Evolutionary conservation across 768 basidiomycete species (phyloP).

Genomic region (Scleroderma bovista): DNA sequence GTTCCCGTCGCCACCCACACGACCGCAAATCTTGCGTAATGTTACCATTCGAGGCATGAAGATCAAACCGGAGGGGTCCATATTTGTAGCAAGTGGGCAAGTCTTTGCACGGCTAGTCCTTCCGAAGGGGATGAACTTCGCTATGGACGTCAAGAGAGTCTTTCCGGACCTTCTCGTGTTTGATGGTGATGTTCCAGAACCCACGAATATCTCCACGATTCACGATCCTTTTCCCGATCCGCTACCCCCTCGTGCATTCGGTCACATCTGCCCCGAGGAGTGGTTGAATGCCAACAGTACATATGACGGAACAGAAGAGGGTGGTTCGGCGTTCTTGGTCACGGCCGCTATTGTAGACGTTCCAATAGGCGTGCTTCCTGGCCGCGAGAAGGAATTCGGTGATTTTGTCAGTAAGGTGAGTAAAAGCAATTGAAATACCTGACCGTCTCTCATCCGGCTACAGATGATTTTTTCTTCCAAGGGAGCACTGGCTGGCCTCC

Average conservation of each 20-base stretch:
- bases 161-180: slow-evolving; percentile 75
- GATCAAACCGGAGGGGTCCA: slow-evolving; percentile 43
- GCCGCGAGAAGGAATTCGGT: slow-evolving; percentile 70
- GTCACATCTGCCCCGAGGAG: slow-evolving; percentile 61
- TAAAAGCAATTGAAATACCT: background rate
- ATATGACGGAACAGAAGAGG: slow-evolving; percentile 37
- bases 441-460: slow-evolving; percentile 4
- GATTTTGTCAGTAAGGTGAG: slow-evolving; percentile 71
- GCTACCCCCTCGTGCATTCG: slow-evolving; percentile 68
- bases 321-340: slow-evolving; percentile 53
- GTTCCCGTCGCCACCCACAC: slow-evolving; percentile 64
- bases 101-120: slow-evolving; percentile 63
- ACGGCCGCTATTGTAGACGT: slow-evolving; percentile 66
- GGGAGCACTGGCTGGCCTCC: slow-evolving; percentile 65
- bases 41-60: slow-evolving; percentile 77
- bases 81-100: slow-evolving; percentile 63
- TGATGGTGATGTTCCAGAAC: slow-evolving; percentile 58
- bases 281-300: slow-evolving; percentile 54
- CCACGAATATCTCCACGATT: slow-evolving; percentile 1
- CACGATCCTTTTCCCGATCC: slow-evolving; percentile 51
- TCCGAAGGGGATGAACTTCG: slow-evolving; percentile 62
- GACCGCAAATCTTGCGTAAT: slow-evolving; percentile 60
- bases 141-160: slow-evolving; percentile 56
- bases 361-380: slow-evolving; percentile 72
- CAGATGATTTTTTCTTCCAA: slow-evolving; percentile 65